Base-by-base conservation (phyloP, 371 early-diverging fungal species). In the Mucor saturninus region DNA sequence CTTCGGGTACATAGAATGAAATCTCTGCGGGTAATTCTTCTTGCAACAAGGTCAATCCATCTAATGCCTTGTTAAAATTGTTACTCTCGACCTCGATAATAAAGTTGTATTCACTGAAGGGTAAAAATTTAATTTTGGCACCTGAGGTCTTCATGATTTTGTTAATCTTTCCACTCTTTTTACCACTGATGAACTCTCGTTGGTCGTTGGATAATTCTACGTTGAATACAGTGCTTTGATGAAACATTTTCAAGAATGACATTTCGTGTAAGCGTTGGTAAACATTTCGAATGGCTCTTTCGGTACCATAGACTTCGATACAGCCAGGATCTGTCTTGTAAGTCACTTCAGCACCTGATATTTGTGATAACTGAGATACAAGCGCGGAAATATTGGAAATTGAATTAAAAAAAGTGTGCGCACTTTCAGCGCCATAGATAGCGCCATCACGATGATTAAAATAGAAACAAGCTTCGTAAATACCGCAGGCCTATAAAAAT, bases 151-250 rank as follows among this genome's bases (percentile, higher is more conserved):
- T 91, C 71, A 88, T 85, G 59, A 95, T 94, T 62, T 92, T 90
- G 79, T 91, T 94, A 69, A 95, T 91, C 70, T 97, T 97, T 50
- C 97, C 97, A 67, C 90, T 92, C 83, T 96, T 95, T 80, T 97
- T 97, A 59, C 97, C 97, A 52, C 88, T 91, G 31, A 97, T 91
- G 63, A 96, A 97, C 51, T 96, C 95, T 13, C 89, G 87, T 63
- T 94, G 92, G 62, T 93, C 93, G n/a, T 85, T 81, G 38, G 91
- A 84, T 40, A 93, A 73, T 56, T 93, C 94, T 9, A 93, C 71
- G 50, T 79, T 80, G 61, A 89, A 85, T 8, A 62, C 15, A 4
- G 67, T 67, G n/a, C 40, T 38, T 21, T 52, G 56, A 28, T 67
- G 67, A 29, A 62, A 57, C 1, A 67, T 54, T 72, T 83, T 74